Base-by-base conservation (phyloP, 257 asterid species). In the Solanum chilense region DNA sequence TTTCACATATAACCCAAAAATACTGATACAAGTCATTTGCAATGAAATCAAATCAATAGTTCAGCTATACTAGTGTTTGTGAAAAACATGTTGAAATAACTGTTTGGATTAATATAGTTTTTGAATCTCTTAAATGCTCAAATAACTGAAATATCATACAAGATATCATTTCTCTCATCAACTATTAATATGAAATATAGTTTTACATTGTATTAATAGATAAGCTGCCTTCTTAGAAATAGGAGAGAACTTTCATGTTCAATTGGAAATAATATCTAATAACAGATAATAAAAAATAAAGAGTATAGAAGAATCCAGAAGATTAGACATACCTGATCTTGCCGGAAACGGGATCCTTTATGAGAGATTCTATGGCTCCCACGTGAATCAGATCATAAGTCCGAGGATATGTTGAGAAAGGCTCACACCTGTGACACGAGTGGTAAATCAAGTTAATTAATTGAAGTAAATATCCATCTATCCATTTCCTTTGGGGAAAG, bases 381-480 rank as follows among this genome's bases (percentile, higher is more conserved):
- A 94, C 98, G 62, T 97, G 99, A 88, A 97, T 96, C 84, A 97
- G 92, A 91, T 97, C 99, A 87, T 97, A 97, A 37, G 98, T 93
- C 89, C 98, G 97, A 87, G 99, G 99, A 90, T 97, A 96, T 5
- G 98, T 97, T 41, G 99, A 97, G 91, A 97, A 97, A 88, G 99
- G 99, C 91, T 97, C 99, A 56, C 99, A 97, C 99, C 99, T 97
- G 85, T 81, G 69, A 49, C 29, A 81, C 4, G 7, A 29, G 69
- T 3, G 44, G 85, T 29, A 81, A 47, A 81, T 81, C 69, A 44
- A 18, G 85, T 49, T 80, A 16, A 47, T 80, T 49, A 81, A 69
- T 27, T 81, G 69, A 81, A 29, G 92, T 86, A 87, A 86, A 82
- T 87, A 82, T 91, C 69, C 89, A 87, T 85, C 88, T 81, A 18